Base-by-base conservation (phyloP, 495 filamentous ascomycete species). In the Daldinia caldariorum region DNA sequence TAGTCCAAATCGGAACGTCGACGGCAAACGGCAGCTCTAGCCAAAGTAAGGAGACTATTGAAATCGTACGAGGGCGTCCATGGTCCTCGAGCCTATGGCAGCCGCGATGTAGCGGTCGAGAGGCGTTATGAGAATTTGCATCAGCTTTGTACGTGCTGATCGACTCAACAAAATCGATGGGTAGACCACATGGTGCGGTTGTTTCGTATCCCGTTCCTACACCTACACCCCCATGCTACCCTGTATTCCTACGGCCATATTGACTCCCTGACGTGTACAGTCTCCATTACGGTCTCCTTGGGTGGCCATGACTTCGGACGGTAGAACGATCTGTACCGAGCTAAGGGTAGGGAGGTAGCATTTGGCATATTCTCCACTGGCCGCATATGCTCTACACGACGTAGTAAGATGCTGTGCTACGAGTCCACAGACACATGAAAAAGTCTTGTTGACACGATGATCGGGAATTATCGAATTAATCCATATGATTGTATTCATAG, bases 1-100 rank as follows among this genome's bases (percentile, higher is more conserved):
- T 72, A 65, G 70, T 68, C 61, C 51, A 62, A 77, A 71, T 69
- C 67, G 63, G 70, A 65, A 77, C 62, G 64, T 60, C 61, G 70
- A 75, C 70, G 75, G 75, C 67, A 75, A 55, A 64, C 66, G 71
- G 73, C 73, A 75, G 67, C 70, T 70, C 59, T 63, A 59, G 60
- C 58, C 58, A 72, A 71, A 58, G 67, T 49, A 70, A 72, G 55
- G 71, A 66, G 72, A 53, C 60, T 65, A 53, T 31, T 66, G 53
- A 62, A 62, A 70, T 73, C 71, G 66, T 73, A 73, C 66, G 73
- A 70, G 49, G 39, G 72, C 58, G 56, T 66, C 64, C 38, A 57
- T 61, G 34, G 56, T 66, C 64, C 50, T 54, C 49, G 41, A 49
- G 43, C 53, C 66, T 58, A 53, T 32, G 50, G 57, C 53, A 67